These are phyloP conservation scores for Trapa bicornis DNA, from an alignment of 345 rosid species.

Conservation along the genomic window DNA sequence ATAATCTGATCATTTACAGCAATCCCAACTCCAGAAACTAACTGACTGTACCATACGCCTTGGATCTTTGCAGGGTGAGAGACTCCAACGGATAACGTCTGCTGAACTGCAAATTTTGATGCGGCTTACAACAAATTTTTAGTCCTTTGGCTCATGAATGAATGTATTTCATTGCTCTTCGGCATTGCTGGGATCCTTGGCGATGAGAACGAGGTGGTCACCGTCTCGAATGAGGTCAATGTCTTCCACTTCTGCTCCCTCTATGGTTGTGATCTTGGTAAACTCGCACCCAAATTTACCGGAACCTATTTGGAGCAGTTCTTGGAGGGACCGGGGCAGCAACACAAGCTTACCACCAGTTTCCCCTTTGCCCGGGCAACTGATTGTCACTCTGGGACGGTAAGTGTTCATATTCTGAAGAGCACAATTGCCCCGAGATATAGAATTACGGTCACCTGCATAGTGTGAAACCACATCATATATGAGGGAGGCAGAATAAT, in stretches of 20 bases:
- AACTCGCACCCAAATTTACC: conserved; percentile 32
- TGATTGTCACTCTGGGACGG: conserved; percentile 43
- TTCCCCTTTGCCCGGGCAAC: conserved; percentile 38
- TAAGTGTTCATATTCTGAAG: conserved; percentile 10
- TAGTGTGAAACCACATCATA: neutral
- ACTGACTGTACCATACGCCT: too few species aligned
- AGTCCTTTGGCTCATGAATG: neutral
- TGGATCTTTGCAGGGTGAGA: too few species aligned
- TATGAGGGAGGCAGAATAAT: neutral
- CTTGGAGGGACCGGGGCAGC: conserved; percentile 51
- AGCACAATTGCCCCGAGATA: conserved; percentile 9
- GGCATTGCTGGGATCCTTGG: conserved; percentile 8
- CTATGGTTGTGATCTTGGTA: conserved; percentile 38
- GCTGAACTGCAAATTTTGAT: neutral
- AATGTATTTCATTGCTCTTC: neutral
- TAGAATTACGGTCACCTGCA: conserved; percentile 28
- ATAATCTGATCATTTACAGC: too few species aligned
- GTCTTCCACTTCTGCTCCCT: conserved; percentile 69
- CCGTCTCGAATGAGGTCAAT: conserved; percentile 67
- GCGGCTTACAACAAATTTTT: neutral
- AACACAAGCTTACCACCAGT: conserved; percentile 33
- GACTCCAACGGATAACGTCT: too few species aligned
- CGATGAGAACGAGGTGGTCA: conserved; percentile 49
- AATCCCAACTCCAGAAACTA: too few species aligned
- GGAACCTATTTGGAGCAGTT: conserved; percentile 42